Conservation (phyloP, 495 filamentous ascomycete genomes). For the Penicillium bovifimosum region DNA sequence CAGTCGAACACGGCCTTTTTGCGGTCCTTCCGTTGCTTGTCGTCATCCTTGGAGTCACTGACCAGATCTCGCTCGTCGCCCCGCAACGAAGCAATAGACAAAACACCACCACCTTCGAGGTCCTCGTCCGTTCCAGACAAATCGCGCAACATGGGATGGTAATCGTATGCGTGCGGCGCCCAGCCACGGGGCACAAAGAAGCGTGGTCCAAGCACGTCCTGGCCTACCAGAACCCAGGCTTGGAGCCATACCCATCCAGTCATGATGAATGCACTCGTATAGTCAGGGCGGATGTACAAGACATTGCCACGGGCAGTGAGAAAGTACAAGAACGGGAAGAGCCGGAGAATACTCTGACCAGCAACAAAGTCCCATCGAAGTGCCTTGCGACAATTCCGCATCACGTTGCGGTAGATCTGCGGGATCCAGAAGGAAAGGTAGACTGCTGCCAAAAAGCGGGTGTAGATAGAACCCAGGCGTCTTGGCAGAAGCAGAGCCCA, state of each 20-base stretch:
- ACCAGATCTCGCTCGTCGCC: constrained; percentile 40
- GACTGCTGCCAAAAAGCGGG: constrained; percentile 57
- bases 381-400: constrained; percentile 85
- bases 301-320: constrained; percentile 69
- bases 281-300: constrained; percentile 68
- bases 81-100: constrained; percentile 63
- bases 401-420: constrained; percentile 84
- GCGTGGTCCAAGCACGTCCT: constrained; percentile 81
- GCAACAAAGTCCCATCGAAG: constrained; percentile 82
- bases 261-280: constrained; percentile 54
- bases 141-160: constrained; percentile 86
- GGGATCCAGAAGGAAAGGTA: constrained; percentile 91
- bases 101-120: constrained; percentile 61
- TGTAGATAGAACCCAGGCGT: constrained; percentile 61
- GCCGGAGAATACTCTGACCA: constrained; percentile 71
- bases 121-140: constrained; percentile 47
- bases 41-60: constrained; percentile 35
- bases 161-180: constrained; percentile 84
- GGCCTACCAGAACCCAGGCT: constrained; percentile 66
- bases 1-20: constrained; percentile 74
- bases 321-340: constrained; percentile 78
- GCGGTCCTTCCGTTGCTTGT: constrained; percentile 37
- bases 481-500: constrained; percentile 72
- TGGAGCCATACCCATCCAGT: constrained; percentile 91
- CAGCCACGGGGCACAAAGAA: constrained; percentile 67